Evolutionary conservation across 164 flowering plant genomes (phyloP).

Genomic region (Malania oleifera): DNA sequence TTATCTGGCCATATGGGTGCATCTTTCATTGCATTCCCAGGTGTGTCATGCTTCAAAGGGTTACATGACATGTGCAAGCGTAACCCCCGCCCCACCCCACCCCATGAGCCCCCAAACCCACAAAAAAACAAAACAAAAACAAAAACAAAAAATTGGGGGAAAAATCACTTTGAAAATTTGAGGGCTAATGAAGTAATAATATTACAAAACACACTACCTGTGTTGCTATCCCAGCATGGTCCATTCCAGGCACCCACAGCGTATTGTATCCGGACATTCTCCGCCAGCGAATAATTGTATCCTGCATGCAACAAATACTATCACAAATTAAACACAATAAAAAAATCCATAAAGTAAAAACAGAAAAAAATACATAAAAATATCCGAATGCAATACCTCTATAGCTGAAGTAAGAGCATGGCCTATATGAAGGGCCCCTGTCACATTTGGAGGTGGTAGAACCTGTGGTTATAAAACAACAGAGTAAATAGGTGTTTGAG

Average conservation of each 20-base stretch:
- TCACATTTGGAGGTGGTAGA: slow-evolving; percentile 97
- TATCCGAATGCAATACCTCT: slow-evolving; percentile 39
- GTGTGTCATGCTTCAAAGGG: neutral
- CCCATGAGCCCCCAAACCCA: too few relatives aligned
- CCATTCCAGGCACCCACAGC: slow-evolving; percentile 97
- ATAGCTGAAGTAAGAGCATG: slow-evolving; percentile 94
- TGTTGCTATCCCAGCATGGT: slow-evolving; percentile 98
- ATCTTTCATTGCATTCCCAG: too few relatives aligned
- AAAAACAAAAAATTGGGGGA: neutral
- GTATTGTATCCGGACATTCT: slow-evolving; percentile 93
- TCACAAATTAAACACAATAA: neutral
- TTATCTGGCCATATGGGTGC: too few relatives aligned
- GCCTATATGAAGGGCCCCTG: slow-evolving; percentile 97
- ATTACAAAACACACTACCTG: slow-evolving; percentile 51
- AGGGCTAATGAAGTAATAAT: too few relatives aligned
- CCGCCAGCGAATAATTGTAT: slow-evolving; percentile 87
- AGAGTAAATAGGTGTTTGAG: too few relatives aligned
- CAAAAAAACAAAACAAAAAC: neutral
- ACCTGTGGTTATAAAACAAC: slow-evolving; percentile 38
- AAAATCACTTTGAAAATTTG: too few relatives aligned
- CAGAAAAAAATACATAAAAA: slow-evolving; percentile 2
- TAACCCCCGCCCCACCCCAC: too few relatives aligned
- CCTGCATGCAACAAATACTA: slow-evolving; percentile 37
- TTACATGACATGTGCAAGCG: neutral
- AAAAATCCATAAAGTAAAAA: neutral